Conservation (phyloP, 2,329 filamentous ascomycete species). For the Spiromastix sp. region DNA sequence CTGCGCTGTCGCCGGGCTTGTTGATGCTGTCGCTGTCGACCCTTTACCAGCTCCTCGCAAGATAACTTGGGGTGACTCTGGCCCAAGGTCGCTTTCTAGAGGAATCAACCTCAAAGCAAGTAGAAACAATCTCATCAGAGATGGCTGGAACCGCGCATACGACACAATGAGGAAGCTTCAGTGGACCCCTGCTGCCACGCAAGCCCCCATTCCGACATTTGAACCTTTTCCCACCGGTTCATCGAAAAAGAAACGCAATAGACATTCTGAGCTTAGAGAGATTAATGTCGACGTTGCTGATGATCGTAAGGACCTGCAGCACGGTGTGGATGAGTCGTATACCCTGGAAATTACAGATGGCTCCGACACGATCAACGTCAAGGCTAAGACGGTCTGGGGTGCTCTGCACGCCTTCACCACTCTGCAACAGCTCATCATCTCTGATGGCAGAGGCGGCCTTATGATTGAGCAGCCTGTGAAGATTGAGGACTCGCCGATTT, state of each 20-base stretch:
- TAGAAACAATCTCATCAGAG: conserved; percentile 28
- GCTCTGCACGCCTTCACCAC: conserved; percentile 48
- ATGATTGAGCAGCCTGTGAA: conserved; percentile 44
- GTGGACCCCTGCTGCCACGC: conserved; percentile 45
- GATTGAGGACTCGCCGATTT: conserved; percentile 42
- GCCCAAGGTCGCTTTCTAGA: conserved; percentile 34
- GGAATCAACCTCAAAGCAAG: conserved; percentile 30
- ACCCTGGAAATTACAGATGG: conserved; percentile 33
- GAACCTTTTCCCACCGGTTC: conserved; percentile 39
- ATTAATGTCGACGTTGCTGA: conserved; percentile 40
- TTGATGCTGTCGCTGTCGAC: conserved; percentile 37
- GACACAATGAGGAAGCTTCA: conserved; percentile 38
- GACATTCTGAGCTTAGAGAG: conserved; percentile 23
- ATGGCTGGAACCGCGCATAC: conserved; percentile 43
- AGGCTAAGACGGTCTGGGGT: conserved; percentile 43
- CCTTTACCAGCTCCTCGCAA: conserved; percentile 44
- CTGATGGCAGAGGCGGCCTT: conserved; percentile 33
- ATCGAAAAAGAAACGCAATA: conserved; percentile 22
- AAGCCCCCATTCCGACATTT: conserved; percentile 42
- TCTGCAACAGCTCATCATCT: conserved; percentile 47
- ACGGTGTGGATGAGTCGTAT: conserved; percentile 50
- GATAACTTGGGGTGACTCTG: conserved; percentile 44
- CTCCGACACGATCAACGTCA: conserved; percentile 36
- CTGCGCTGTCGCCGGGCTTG: too few relatives aligned
- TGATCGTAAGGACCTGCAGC: conserved; percentile 38